A percentile compares a stretch with the other conserved stretches of the same genome.
Conservation (phyloP, 208 protist species). For the Wallacemonas sp. region DNA sequence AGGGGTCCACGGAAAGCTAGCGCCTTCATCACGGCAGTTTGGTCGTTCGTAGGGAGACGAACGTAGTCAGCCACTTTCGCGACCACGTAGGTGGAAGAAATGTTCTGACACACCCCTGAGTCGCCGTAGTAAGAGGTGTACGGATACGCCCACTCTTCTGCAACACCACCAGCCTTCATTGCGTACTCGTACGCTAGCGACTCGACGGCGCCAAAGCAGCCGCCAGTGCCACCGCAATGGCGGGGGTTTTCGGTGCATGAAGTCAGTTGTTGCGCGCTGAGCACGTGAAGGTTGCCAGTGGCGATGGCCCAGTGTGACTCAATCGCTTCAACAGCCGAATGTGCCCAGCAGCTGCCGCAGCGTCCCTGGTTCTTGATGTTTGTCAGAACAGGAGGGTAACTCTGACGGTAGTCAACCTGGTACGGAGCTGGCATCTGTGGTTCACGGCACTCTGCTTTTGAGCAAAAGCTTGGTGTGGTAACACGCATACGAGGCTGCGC, state of each 20-base stretch:
- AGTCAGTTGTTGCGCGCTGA: conserved; percentile 93
- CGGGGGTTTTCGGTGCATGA: conserved; percentile 78
- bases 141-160: conserved; percentile 67
- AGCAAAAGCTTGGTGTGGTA: conserved; percentile 3
- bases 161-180: conserved; percentile 48
- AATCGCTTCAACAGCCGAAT: conserved; percentile 58
- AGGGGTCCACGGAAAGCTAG: conserved; percentile 71
- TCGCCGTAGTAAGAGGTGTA: conserved; percentile 70
- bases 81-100: conserved; percentile 9
- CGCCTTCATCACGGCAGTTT: conserved; percentile 56
- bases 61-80: conserved; percentile 56
- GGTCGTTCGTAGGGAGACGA: conserved; percentile 61
- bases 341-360: conserved; percentile 82
- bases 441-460: conserved; percentile 13
- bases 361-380: conserved; percentile 76
- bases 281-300: conserved; percentile 51
- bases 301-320: conserved; percentile 78
- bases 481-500: conserved; percentile 3
- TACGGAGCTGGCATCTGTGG: conserved; percentile 24
- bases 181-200: conserved; percentile 77
- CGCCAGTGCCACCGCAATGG: conserved; percentile 62
- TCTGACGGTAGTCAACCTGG: conserved; percentile 45
- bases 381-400: conserved; percentile 46
- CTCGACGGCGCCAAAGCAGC: conserved; percentile 82
- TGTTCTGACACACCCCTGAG: conserved; percentile 48